Base-by-base conservation (phyloP, 202 grass and related monocot species). In the Sporobolus alterniflorus region DNA sequence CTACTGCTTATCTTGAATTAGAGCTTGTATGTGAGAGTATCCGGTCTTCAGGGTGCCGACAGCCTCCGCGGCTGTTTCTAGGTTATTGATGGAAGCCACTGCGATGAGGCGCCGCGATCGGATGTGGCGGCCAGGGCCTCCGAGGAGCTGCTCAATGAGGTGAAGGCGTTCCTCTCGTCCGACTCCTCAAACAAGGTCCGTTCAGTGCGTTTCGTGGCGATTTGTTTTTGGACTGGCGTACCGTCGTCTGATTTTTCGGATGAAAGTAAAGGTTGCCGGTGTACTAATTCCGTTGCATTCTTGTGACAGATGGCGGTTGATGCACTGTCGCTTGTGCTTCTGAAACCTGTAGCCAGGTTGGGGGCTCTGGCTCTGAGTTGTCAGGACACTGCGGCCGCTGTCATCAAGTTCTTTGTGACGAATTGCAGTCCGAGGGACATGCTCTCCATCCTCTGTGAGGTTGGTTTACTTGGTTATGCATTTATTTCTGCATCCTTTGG, bases 381-480 rank as follows among this genome's bases (percentile, higher is more conserved):
- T 64, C 25, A 67, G 25, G 66, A 91, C 21, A 60, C 81, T 52
- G 88, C 84, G 32, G 41, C 54, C 1, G 25, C 60, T 47, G 80
- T 98, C 75, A 80, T 95, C 30, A 81, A 91, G 30, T 76, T 86
- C 61, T 79, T 95, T 29, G 82, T 85, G 22, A 88, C 47, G 8
- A 80, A 81, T 64, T 95, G 92, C 85, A 95, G 47, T 39, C 92
- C 92, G 21, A 90, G 95, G 33, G 92, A 98, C 81, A 91, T 98
- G 95, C 84, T 95, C 14, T 78, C 84, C 42, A 91, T 98, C 71
- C 64, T 98, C 15, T 98, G 92, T 52, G 95, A 93, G 92, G 90
- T 95, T 68, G 47, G n/a, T n/a, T n/a, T n/a, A n/a, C n/a, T n/a
- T n/a, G n/a, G 76, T 83, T 83, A 44, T 8, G 43, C 16, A 40